A percentile compares a stretch with the other conserved stretches of the same genome.
These are phyloP conservation scores for Fomitopsis schrenkii DNA, from an alignment of 1,284 basidiomycete species.

Conservation along the genomic window DNA sequence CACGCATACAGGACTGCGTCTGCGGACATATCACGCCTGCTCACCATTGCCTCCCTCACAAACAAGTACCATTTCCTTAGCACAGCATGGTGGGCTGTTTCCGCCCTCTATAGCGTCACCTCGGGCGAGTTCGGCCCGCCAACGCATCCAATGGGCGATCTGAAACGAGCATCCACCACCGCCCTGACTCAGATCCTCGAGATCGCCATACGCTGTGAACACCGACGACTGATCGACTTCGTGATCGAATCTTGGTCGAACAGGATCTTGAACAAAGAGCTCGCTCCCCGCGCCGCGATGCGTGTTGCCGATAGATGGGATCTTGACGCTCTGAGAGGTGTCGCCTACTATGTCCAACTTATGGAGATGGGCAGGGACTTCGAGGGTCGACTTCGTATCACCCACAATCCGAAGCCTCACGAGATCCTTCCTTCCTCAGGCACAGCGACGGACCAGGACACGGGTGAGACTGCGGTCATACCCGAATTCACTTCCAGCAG, in stretches of 20 bases:
- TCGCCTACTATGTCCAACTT: conserved; percentile 28
- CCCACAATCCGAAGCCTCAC: conserved; percentile 7
- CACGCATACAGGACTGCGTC: conserved; percentile 9
- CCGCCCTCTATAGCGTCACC: conserved; percentile 9
- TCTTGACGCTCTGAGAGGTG: conserved; percentile 18
- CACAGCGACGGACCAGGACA: conserved; percentile 1
- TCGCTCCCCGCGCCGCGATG: conserved; percentile 22
- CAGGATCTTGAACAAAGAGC: conserved; percentile 18
- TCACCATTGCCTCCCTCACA: conserved; percentile 15
- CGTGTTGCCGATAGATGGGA: conserved; percentile 23
- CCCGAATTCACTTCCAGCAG: background rate
- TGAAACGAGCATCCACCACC: conserved; percentile 10
- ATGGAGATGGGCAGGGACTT: conserved; percentile 21
- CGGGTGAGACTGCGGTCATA: background rate
- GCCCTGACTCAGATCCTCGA: conserved; percentile 26
- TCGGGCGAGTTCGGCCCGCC: conserved; percentile 16
- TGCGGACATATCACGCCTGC: conserved; percentile 13
- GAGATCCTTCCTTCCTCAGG: background rate
- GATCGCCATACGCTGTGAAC: conserved; percentile 26
- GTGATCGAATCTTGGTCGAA: conserved; percentile 25
- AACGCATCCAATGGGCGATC: conserved; percentile 9
- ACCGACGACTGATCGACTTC: conserved; percentile 18
- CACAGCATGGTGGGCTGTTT: conserved; percentile 5
- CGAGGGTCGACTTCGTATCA: conserved; percentile 3
- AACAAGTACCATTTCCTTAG: conserved; percentile 10